Evolutionary conservation across 352 stramenopile genomes (phyloP).

Genomic region (Pythium monospermum): DNA sequence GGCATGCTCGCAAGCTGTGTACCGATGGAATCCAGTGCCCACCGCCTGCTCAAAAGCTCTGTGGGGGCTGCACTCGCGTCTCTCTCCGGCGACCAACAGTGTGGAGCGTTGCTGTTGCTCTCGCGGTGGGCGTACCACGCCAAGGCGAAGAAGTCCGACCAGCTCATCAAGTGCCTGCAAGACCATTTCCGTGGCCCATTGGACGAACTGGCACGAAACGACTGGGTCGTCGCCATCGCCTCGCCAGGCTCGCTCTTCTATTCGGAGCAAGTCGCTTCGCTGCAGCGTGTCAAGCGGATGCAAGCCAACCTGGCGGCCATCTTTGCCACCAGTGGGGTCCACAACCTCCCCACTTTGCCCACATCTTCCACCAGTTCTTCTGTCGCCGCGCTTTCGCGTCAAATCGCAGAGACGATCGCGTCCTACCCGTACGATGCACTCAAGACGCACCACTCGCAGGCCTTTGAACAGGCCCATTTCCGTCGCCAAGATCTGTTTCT

Average conservation of each 20-base stretch:
- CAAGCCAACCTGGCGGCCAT: conserved; percentile 45
- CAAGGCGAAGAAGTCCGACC: conserved; percentile 16
- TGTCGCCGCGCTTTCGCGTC: conserved; percentile 36
- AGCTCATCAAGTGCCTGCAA: too few relatives aligned
- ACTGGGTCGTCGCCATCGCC: conserved; percentile 28
- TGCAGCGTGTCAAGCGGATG: conserved; percentile 55
- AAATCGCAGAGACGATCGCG: conserved; percentile 57
- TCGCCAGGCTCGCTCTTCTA: conserved; percentile 27
- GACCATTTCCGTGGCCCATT: conserved; percentile 23
- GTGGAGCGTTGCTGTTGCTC: conserved; percentile 45
- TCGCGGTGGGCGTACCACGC: conserved; percentile 47
- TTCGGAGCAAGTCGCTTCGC: conserved; percentile 38
- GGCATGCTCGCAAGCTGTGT: conserved; percentile 35
- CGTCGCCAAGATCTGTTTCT: conserved; percentile 79
- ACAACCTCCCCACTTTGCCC: too few relatives aligned
- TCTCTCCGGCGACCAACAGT: conserved; percentile 50
- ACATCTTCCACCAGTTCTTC: conserved; percentile 8
- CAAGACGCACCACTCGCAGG: conserved; percentile 17
- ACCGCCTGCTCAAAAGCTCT: too few relatives aligned
- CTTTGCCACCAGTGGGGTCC: too few relatives aligned
- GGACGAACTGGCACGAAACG: conserved; percentile 31
- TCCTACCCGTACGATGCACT: conserved; percentile 50
- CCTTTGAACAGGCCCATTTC: conserved; percentile 71
- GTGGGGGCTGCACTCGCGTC: conserved; percentile 36
- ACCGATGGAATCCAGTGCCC: conserved; percentile 15